Conservation (phyloP, 208 protist species). For the Phytomonas sp. region DNA sequence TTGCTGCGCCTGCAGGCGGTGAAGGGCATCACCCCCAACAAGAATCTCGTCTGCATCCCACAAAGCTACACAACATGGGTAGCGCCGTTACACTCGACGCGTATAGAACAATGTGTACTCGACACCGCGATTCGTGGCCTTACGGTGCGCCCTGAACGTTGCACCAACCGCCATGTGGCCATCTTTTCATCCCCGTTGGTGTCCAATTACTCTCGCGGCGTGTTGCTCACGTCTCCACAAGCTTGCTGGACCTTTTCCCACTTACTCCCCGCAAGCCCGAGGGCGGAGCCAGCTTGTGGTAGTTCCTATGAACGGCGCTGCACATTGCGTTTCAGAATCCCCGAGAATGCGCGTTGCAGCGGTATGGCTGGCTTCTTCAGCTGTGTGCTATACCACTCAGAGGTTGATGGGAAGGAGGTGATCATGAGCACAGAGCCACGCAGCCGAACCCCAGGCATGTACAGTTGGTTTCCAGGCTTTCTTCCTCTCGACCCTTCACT, state of each 20-base stretch:
- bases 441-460: constrained; percentile 52
- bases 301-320: not conserved
- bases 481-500: constrained; percentile 46
- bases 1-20: constrained; percentile 40
- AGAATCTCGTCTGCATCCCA: constrained; percentile 55
- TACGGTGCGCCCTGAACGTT: constrained; percentile 31
- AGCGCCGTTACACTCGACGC: constrained; percentile 63
- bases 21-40: constrained; percentile 33
- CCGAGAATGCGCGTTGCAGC: constrained; percentile 35
- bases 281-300: not conserved
- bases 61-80: constrained; percentile 69
- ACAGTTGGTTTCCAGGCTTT: constrained; percentile 85
- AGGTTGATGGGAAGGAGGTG: constrained; percentile 12
- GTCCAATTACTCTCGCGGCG: constrained; percentile 43
- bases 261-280: not conserved
- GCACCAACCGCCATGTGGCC: constrained; percentile 46
- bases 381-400: constrained; percentile 37
- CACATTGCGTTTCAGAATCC: constrained; percentile 25
- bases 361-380: constrained; percentile 69
- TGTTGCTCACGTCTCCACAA: constrained; percentile 45
- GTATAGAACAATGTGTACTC: constrained; percentile 41
- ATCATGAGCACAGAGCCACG: constrained; percentile 14
- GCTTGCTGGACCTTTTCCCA: constrained; percentile 79
- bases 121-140: constrained; percentile 54
- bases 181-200: constrained; percentile 70